Evolutionary conservation across 1,284 basidiomycete species (phyloP), one percentile per base, ranked within the genome.

Genomic region (Ustilago bromivora): DNA sequence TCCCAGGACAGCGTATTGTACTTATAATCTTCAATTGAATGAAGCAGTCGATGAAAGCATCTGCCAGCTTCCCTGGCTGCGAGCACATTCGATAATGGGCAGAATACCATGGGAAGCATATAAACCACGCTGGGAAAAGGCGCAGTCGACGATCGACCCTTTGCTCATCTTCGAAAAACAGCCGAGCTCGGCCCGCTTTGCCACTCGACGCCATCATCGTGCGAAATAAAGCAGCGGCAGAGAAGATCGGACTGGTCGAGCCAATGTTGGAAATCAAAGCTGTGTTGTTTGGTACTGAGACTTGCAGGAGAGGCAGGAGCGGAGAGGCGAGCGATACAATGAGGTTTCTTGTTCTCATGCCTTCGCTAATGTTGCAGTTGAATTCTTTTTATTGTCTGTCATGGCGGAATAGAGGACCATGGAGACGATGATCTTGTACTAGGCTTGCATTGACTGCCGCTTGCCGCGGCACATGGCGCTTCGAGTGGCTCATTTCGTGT

Each of bases 191-290:
- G 23, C 2, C 2, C 2, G 23, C 23, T 23, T 23, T 82, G 80
- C 81, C 81, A 5, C 23, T 23, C 2, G 23, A 61, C 58, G 10
- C 49, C 81, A 7, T 47, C 64, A 2, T 36, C 41, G 0, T 57
- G 55, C 1, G 78, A 83, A 49, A 75, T 83, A 63, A 79, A 43
- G 58, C 57, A 3, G 81, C 82, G 49, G 76, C 72, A 34, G 71
- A 66, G n/a, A 75, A 78, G 17, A 57, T 74, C 15, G 78, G 79
- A 9, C 75, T 80, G 13, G 46, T 51, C 35, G 61, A 63, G 51
- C n/a, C 60, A 3, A 52, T 57, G 35, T 28, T 54, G 15, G 52
- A 66, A 8, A 56, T 52, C 6, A 49, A 61, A 38, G 46, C 28
- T 7, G 43, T 52, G 46, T 57, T 47, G 32, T 19, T 58, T 40